Base-by-base conservation (phyloP, 2,329 filamentous ascomycete genomes). In the Fusarium poae region DNA sequence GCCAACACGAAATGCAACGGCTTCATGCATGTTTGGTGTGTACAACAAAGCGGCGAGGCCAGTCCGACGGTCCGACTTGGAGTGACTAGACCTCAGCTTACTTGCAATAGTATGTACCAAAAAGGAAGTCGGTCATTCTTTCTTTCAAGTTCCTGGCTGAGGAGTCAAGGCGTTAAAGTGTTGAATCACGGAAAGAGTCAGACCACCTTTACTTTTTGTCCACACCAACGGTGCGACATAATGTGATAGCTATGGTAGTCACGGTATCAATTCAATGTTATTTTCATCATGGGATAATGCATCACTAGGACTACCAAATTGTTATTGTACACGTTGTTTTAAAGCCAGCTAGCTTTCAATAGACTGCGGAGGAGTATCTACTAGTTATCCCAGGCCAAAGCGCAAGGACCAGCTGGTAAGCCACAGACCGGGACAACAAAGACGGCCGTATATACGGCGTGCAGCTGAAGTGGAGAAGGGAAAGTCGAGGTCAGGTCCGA, bases 221-320 rank as follows among this genome's bases (percentile, higher is more conserved):
- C n/a, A 4, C 2, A 12, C 16, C 3, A 4, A 43, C 4, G 12
- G 9, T 10, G 1, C 4, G 0, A 43, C 4, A n/a, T 3, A 0
- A 25, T 12, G 6, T 8, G 6, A 43, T 6, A 18, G 3, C 0
- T 18, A 11, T 16, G 6, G 6, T 18, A n/a, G 1, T 3, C 13
- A 6, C 11, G 8, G 3, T 9, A 42, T 11, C 40, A 23, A 11
- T 0, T 25, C 1, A 6, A 7, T n/a, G 4, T 12, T 15, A 10
- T n/a, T 7, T 1, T 12, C 2, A 11, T 5, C 23, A 1, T 25
- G 0, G 2, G 4, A n/a, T 18, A 7, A 6, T 5, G 4, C 4
- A 6, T 13, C 11, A 4, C 5, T 11, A 15, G 3, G 9, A 16
- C 7, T 13, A 6, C 10, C 23, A 7, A 13, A 25, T 12, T 5